Conservation (phyloP, 2,329 filamentous ascomycete species). For the Seiridium unicorne region DNA sequence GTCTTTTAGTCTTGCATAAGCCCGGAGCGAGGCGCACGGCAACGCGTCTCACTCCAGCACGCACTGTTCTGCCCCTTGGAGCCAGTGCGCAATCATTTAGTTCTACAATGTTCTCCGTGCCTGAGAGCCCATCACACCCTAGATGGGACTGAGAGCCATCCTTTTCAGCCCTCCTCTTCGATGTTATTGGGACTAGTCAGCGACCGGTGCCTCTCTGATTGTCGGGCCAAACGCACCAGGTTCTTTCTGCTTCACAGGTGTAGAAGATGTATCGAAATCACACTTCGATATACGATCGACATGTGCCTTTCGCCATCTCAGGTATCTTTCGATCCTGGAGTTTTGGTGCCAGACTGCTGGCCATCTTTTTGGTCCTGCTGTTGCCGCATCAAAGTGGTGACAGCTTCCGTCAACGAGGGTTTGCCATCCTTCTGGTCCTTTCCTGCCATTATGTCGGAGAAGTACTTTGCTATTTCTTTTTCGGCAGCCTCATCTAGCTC, state of each 20-base stretch:
- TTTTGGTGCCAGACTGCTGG: not conserved
- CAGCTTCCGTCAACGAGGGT: conserved; percentile 10
- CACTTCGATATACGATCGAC: not conserved
- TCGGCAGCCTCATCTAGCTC: conserved; percentile 51
- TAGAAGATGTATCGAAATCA: not conserved
- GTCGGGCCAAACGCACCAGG: not conserved
- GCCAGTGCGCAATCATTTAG: not conserved
- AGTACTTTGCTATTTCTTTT: conserved; percentile 60
- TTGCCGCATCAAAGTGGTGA: not conserved
- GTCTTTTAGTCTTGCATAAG: not conserved
- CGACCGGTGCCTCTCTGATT: not conserved
- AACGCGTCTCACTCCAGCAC: not conserved
- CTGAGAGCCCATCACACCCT: not conserved
- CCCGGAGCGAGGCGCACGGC: not conserved
- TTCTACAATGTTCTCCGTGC: not conserved
- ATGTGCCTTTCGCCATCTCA: not conserved
- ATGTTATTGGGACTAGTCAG: not conserved
- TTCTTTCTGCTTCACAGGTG: not conserved
- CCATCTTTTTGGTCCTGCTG: not conserved
- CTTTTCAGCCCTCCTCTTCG: not conserved
- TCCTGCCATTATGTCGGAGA: conserved; percentile 58
- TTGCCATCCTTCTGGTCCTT: conserved; percentile 42
- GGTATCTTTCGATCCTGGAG: not conserved
- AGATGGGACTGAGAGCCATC: too few species aligned
- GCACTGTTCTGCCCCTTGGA: not conserved